Conservation (phyloP, 164 flowering plant species). For the Amborella trichopoda region DNA sequence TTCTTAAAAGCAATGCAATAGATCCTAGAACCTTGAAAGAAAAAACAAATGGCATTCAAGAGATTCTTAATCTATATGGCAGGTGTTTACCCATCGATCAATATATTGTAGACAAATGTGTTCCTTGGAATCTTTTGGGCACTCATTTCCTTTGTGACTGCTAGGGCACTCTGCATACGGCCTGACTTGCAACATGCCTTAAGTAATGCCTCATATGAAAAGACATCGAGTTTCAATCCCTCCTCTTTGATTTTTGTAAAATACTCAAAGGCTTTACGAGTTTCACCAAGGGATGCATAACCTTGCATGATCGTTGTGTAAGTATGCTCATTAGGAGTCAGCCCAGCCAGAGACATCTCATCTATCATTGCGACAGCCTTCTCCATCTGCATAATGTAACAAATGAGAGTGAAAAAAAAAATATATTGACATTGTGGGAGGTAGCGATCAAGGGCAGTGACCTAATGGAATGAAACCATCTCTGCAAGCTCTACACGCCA, state of each 20-base stretch:
- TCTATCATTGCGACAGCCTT: constrained; percentile 67
- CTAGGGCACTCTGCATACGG: constrained; percentile 97
- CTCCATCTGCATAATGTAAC: constrained; percentile 76
- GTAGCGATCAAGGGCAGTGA: too few species aligned
- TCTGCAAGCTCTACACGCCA: too few species aligned
- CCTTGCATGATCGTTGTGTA: constrained; percentile 95
- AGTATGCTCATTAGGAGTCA: constrained; percentile 72
- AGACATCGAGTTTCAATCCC: constrained; percentile 76
- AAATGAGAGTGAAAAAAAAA: constrained; percentile 1
- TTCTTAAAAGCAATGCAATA: too few species aligned
- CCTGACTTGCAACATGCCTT: constrained; percentile 99
- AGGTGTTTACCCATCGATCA: constrained; percentile 86
- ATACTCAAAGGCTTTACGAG: constrained; percentile 85
- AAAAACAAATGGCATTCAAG: too few species aligned
- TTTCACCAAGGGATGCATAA: constrained; percentile 90
- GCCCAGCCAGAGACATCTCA: constrained; percentile 76
- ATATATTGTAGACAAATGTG: constrained; percentile 82
- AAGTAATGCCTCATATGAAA: constrained; percentile 78
- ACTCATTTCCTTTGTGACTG: constrained; percentile 90
- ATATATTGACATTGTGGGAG: too few species aligned
- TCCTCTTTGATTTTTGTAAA: constrained; percentile 72
- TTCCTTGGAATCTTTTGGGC: constrained; percentile 66
- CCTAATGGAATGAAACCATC: too few species aligned
- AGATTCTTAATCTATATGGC: too few species aligned
- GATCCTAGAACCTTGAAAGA: too few species aligned